phyloP scores from a whole-genome alignment of 106 monocot genomes.

The Dioscorea zingiberensis region DNA sequence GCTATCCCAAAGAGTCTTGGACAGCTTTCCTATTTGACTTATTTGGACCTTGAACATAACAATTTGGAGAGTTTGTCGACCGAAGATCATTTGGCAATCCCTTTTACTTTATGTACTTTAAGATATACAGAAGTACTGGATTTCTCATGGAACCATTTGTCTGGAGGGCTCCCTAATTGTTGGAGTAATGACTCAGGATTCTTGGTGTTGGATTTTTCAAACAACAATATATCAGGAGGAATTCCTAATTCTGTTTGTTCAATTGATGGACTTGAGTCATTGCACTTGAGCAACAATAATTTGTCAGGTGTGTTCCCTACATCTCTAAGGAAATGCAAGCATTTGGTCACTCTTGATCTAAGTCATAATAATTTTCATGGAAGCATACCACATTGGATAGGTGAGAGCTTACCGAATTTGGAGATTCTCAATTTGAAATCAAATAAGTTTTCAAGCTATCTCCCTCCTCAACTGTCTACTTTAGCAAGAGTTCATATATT shows the following conservation, averaged over 20 bases:
- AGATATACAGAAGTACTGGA: too few relatives aligned
- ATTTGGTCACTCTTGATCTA: slow-evolving; percentile 22
- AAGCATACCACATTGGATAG: slow-evolving; percentile 31
- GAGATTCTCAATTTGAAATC: background rate
- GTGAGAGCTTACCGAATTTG: background rate
- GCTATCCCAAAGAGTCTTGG: too few relatives aligned
- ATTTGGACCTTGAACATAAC: slow-evolving; percentile 17
- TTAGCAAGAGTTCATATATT: slow-evolving; percentile 8
- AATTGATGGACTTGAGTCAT: too few relatives aligned
- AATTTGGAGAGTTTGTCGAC: slow-evolving; percentile 17
- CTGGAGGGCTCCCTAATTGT: too few relatives aligned
- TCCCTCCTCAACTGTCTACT: slow-evolving; percentile 4
- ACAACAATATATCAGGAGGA: too few relatives aligned
- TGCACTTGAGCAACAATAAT: slow-evolving; percentile 29
- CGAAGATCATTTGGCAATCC: background rate
- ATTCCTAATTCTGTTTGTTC: too few relatives aligned
- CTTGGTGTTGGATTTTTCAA: too few relatives aligned
- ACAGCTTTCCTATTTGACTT: background rate
- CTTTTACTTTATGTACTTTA: too few relatives aligned
- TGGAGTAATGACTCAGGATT: too few relatives aligned
- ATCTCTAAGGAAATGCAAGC: background rate
- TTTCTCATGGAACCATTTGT: too few relatives aligned
- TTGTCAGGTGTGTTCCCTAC: slow-evolving; percentile 16
- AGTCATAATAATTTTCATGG: slow-evolving; percentile 33
- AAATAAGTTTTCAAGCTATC: slow-evolving; percentile 14